These are phyloP conservation scores for Camellia granthamiana DNA, from an alignment of 148 eudicot genomes.

Conservation along the genomic window DNA sequence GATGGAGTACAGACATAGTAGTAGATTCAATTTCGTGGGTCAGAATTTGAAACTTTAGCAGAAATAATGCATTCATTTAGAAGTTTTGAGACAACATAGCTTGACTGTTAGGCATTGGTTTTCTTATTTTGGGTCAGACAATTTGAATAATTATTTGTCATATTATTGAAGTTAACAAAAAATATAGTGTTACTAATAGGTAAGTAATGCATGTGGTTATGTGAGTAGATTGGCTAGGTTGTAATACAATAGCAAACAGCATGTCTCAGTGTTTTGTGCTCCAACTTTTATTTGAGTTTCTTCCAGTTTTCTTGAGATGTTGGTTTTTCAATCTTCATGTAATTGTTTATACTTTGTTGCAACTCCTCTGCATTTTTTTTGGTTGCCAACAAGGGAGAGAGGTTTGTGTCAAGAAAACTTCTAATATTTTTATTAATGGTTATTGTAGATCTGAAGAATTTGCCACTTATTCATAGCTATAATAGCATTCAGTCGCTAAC, in stretches of 20 bases:
- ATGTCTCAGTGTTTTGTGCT: too few relatives aligned
- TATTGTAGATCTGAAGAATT: slow-evolving; percentile 56
- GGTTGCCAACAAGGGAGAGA: not conserved
- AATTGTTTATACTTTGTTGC: not conserved
- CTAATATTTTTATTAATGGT: slow-evolving; percentile 13
- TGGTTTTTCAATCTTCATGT: not conserved
- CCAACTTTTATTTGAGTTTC: not conserved
- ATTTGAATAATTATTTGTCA: not conserved
- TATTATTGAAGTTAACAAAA: not conserved
- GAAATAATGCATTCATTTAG: not conserved
- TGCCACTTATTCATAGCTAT: slow-evolving; percentile 83
- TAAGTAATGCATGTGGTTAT: not conserved
- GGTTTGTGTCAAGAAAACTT: not conserved
- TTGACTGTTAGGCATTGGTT: not conserved
- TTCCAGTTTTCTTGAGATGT: not conserved
- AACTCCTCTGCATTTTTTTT: not conserved
- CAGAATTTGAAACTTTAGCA: not conserved
- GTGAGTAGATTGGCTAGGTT: not conserved
- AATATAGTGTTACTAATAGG: not conserved
- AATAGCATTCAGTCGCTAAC: slow-evolving; percentile 59
- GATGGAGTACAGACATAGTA: not conserved
- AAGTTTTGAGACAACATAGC: not conserved
- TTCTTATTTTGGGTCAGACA: not conserved
- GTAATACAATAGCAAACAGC: not conserved
- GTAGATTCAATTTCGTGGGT: not conserved